Percentiles rank a stretch among this genome's conserved stretches.
Evolutionary conservation across 1,139 yeast species (phyloP).

Genomic region (Sugiyamaella pinicola): DNA sequence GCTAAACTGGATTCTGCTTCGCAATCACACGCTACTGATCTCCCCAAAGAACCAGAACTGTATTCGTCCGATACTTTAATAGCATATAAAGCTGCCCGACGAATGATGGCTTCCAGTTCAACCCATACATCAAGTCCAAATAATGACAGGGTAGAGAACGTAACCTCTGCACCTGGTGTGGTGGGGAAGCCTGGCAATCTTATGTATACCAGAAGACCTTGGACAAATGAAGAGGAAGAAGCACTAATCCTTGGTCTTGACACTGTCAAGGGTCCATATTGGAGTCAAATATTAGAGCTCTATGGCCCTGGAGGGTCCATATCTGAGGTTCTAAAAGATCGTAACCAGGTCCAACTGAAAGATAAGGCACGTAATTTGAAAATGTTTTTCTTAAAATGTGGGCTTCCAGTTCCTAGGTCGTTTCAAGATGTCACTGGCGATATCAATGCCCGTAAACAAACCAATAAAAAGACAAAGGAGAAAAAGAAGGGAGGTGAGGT

Average conservation of each 20-base stretch:
- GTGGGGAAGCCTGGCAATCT: constrained; percentile 18
- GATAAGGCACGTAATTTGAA: constrained; percentile 97
- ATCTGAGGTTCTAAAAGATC: constrained; percentile 77
- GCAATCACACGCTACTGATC: neutral
- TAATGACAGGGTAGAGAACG: constrained; percentile 15
- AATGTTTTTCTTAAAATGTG: constrained; percentile 68
- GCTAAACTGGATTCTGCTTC: neutral
- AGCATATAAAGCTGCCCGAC: constrained; percentile 20
- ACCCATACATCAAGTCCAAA: neutral
- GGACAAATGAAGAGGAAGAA: constrained; percentile 89
- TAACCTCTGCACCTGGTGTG: constrained; percentile 3
- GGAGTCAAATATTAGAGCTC: constrained; percentile 85
- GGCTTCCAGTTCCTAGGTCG: constrained; percentile 68
- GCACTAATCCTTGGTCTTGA: constrained; percentile 82
- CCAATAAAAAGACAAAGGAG: constrained; percentile 12
- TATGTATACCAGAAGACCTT: constrained; percentile 57
- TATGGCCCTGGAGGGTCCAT: constrained; percentile 92
- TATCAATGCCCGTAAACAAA: constrained; percentile 47
- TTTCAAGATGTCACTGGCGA: constrained; percentile 86
- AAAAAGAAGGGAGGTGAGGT: constrained; percentile 14
- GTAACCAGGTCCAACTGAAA: constrained; percentile 88
- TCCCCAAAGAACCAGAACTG: neutral
- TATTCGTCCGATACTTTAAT: constrained; percentile 16
- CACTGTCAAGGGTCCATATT: constrained; percentile 77
- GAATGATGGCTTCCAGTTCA: constrained; percentile 11